These are phyloP conservation scores for Trichoderma afroharzianum DNA, from an alignment of 2,329 filamentous ascomycete species.

Conservation along the genomic window DNA sequence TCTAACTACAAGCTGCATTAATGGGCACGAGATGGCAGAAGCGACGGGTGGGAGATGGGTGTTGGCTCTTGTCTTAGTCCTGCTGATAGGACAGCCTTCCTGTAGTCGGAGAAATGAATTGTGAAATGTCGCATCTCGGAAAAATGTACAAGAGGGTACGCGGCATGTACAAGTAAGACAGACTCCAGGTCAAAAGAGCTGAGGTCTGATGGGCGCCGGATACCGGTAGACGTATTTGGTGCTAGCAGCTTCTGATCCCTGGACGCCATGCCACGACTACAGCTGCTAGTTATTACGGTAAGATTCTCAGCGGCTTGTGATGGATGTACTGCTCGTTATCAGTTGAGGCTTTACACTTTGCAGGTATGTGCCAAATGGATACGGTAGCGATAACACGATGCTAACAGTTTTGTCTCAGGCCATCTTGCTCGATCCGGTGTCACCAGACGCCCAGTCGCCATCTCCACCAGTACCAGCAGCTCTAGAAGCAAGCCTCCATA, in stretches of 20 bases:
- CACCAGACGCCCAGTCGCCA: not conserved
- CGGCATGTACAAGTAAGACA: not conserved
- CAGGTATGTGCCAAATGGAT: not conserved
- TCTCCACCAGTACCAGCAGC: not conserved
- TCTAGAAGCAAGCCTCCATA: not conserved
- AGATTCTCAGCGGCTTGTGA: not conserved
- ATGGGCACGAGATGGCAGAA: not conserved
- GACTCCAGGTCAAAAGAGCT: not conserved
- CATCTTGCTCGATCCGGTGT: not conserved
- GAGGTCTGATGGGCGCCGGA: not conserved
- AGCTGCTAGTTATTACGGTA: not conserved
- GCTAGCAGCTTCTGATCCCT: not conserved
- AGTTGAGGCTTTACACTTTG: not conserved
- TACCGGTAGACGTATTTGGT: constrained; percentile 3
- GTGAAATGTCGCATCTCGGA: constrained; percentile 12
- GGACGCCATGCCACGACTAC: not conserved
- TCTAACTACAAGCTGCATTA: not conserved
- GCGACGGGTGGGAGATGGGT: not conserved
- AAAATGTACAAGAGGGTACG: not conserved
- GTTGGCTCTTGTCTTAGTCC: not conserved
- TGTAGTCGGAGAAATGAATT: constrained; percentile 1
- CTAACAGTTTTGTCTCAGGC: not conserved
- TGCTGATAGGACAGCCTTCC: not conserved
- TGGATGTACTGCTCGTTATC: not conserved
- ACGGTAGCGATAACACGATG: not conserved